Evolutionary conservation across 768 basidiomycete species (phyloP).

Genomic region (Phylloporus rhodoxanthus): DNA sequence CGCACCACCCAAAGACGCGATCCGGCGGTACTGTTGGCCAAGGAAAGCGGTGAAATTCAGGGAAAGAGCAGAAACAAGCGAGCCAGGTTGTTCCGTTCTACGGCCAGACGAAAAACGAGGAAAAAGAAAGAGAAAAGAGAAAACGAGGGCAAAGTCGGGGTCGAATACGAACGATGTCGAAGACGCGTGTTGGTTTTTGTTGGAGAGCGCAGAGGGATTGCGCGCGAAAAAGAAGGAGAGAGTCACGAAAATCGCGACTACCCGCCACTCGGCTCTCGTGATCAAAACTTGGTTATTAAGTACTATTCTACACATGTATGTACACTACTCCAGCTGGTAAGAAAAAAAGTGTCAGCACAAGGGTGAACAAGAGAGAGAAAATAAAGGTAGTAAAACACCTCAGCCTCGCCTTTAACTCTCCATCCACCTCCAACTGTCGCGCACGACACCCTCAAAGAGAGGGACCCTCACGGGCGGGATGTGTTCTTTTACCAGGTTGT

Average conservation of each 20-base stretch:
- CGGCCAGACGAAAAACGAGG: not conserved
- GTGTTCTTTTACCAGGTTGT: slow-evolving; percentile 85
- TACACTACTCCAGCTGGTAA: not conserved
- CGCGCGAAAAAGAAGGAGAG: slow-evolving; percentile 9
- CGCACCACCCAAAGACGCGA: slow-evolving; percentile 12
- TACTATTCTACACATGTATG: too few relatives aligned
- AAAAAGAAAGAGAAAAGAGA: not conserved
- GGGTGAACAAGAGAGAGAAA: not conserved
- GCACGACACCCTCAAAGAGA: slow-evolving; percentile 26
- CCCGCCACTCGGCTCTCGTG: slow-evolving; percentile 13
- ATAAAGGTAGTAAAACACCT: slow-evolving; percentile 35
- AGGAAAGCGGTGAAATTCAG: slow-evolving; percentile 4
- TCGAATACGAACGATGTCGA: slow-evolving; percentile 1
- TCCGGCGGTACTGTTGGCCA: slow-evolving; percentile 1
- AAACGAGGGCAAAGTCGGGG: not conserved
- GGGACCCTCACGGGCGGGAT: slow-evolving; percentile 49
- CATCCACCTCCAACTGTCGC: slow-evolving; percentile 60
- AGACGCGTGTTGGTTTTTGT: slow-evolving; percentile 9
- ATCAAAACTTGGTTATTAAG: too few relatives aligned
- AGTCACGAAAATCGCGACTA: not conserved
- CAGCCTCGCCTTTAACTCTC: slow-evolving; percentile 88
- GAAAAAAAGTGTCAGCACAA: too few relatives aligned
- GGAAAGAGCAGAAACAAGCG: not conserved
- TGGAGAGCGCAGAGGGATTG: not conserved
- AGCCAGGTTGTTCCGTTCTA: not conserved